Evolutionary conservation across 371 early-diverging fungal genomes (phyloP).

Genomic region (Rhizopus delemar): DNA sequence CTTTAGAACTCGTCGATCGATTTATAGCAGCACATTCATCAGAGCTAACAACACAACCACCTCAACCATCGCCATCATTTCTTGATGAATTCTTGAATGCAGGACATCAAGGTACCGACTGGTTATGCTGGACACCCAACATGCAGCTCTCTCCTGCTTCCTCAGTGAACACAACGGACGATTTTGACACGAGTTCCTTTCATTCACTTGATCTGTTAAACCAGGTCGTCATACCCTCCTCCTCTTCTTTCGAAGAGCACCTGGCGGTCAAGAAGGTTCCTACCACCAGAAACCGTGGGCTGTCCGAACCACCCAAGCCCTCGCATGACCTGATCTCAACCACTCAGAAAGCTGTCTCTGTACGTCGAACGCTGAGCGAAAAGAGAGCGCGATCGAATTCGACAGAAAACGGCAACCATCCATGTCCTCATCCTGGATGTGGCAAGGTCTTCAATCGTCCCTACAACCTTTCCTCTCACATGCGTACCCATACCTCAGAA

Average conservation of each 20-base stretch:
- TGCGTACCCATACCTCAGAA: slow-evolving; percentile 74
- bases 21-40: slow-evolving; percentile 17
- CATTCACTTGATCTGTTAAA: slow-evolving; percentile 5
- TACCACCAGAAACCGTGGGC: slow-evolving; percentile 14
- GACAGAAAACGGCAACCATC: neutral
- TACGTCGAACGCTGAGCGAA: slow-evolving; percentile 20
- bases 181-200: neutral
- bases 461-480: slow-evolving; percentile 82
- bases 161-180: neutral
- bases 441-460: slow-evolving; percentile 77
- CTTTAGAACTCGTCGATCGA: slow-evolving; percentile 16
- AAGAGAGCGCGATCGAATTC: neutral
- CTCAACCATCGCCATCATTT: neutral
- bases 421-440: slow-evolving; percentile 50
- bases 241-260: neutral
- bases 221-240: slow-evolving; percentile 2
- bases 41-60: slow-evolving; percentile 3
- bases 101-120: slow-evolving; percentile 7
- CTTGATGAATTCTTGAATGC: slow-evolving; percentile 10
- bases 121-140: slow-evolving; percentile 28
- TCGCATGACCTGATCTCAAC: neutral
- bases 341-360: neutral
- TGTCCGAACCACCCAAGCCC: slow-evolving; percentile 27
- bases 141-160: slow-evolving; percentile 16
- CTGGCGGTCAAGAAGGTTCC: slow-evolving; percentile 1